These are phyloP conservation scores for Ulota crispa DNA, from an alignment of 225 moss, liverwort and hornwort species.

Conservation along the genomic window DNA sequence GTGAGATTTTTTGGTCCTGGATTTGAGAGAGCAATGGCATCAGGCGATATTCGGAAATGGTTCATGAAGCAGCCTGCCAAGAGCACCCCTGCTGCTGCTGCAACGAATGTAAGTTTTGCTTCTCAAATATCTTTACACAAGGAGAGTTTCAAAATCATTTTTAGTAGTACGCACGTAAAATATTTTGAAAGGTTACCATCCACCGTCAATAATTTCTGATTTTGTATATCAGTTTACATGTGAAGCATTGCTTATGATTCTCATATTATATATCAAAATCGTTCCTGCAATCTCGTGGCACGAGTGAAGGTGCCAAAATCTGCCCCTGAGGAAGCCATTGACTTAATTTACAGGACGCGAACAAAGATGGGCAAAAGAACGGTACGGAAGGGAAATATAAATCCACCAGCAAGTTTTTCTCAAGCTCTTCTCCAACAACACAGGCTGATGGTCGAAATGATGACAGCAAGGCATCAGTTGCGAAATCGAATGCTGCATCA, in stretches of 20 bases:
- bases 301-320: slow-evolving; percentile 1
- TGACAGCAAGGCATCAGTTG: slow-evolving; percentile 22
- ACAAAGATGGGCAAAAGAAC: slow-evolving; percentile 39
- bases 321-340: not conserved
- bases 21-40: slow-evolving; percentile 58
- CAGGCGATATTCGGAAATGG: slow-evolving; percentile 90
- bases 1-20: not conserved
- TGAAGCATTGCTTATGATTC: not conserved
- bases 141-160: not conserved
- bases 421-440: slow-evolving; percentile 32
- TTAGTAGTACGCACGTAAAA: not conserved
- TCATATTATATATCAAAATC: not conserved
- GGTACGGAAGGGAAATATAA: slow-evolving; percentile 31
- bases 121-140: not conserved
- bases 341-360: slow-evolving; percentile 30
- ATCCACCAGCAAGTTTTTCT: slow-evolving; percentile 46
- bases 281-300: not conserved
- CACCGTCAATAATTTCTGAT: not conserved
- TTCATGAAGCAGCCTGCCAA: slow-evolving; percentile 84
- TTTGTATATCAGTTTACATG: not conserved
- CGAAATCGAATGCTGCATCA: slow-evolving; percentile 33
- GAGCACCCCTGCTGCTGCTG: slow-evolving; percentile 42
- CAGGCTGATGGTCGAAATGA: slow-evolving; percentile 14
- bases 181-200: not conserved
- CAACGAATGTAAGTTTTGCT: slow-evolving; percentile 44